phyloP scores from a whole-genome alignment of 495 filamentous ascomycete genomes.

The Elaphomyces granulatus region DNA sequence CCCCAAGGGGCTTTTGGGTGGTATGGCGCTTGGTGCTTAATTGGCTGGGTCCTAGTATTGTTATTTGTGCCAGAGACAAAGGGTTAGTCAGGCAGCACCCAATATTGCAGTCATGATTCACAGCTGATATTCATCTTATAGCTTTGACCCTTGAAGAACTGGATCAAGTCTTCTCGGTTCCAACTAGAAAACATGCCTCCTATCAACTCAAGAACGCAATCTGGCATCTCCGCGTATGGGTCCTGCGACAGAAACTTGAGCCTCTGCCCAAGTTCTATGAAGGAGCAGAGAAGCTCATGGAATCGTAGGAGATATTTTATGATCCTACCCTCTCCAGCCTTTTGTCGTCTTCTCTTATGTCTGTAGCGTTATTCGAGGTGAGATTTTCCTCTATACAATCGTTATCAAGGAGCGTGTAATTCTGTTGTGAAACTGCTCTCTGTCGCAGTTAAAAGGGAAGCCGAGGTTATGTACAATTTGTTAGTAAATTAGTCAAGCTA shows the following conservation, averaged over 20 bases:
- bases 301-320: conserved; percentile 8
- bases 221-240: conserved; percentile 39
- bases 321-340: conserved; percentile 1
- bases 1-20: conserved; percentile 45
- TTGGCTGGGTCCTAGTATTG: conserved; percentile 42
- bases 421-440: too few relatives aligned
- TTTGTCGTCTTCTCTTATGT: background rate
- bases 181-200: conserved; percentile 32
- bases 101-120: background rate
- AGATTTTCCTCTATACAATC: too few relatives aligned
- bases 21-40: conserved; percentile 45
- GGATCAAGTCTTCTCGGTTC: conserved; percentile 38
- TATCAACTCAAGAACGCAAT: conserved; percentile 33
- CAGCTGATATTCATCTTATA: conserved; percentile 3
- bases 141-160: conserved; percentile 37
- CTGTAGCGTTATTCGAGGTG: too few relatives aligned
- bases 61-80: conserved; percentile 46
- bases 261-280: conserved; percentile 33
- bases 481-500: background rate
- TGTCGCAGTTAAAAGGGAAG: too few relatives aligned
- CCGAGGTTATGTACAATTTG: background rate
- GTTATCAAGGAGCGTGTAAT: too few relatives aligned
- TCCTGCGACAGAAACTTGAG: conserved; percentile 34
- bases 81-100: conserved; percentile 11
- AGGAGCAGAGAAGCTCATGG: conserved; percentile 18